These are phyloP conservation scores for Arachis hypogaea DNA, from an alignment of 306 rosid genomes.

Conservation along the genomic window DNA sequence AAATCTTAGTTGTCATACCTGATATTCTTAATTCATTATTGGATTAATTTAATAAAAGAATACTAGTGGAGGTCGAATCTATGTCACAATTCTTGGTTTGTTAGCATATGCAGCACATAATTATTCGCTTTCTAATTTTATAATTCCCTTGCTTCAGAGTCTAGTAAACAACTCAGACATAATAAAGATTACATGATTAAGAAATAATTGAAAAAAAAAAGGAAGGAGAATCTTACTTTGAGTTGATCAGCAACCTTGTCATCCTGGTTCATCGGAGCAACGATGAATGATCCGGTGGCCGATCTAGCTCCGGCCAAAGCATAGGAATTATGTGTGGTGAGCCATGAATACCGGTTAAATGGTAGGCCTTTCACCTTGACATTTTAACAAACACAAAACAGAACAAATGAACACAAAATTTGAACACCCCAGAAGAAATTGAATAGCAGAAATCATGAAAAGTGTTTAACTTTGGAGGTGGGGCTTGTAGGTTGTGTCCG, in stretches of 20 bases:
- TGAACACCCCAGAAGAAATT: background rate
- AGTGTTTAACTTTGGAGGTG: conserved; percentile 54
- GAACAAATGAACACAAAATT: background rate
- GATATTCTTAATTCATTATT: conserved; percentile 14
- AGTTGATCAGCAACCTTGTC: conserved; percentile 77
- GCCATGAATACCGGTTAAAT: conserved; percentile 87
- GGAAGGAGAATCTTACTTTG: conserved; percentile 51
- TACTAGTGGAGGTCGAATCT: background rate
- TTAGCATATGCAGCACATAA: background rate
- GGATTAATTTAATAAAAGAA: background rate
- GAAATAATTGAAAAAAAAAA: background rate
- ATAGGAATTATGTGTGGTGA: conserved; percentile 90
- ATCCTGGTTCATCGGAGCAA: conserved; percentile 82
- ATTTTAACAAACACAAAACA: background rate
- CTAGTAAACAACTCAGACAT: background rate
- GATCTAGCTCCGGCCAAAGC: conserved; percentile 72
- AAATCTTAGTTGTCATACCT: conserved; percentile 21
- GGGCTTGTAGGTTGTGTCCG: conserved; percentile 70
- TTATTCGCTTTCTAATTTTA: background rate
- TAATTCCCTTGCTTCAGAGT: background rate
- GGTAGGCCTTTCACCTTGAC: conserved; percentile 72
- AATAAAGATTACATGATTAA: background rate
- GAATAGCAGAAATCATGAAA: background rate
- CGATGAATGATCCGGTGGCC: conserved; percentile 55
- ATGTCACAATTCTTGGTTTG: background rate